A percentile compares a stretch with the other conserved stretches of the same genome.
phyloP scores from a whole-genome alignment of 257 asterid genomes.

The Penstemon newberryi region DNA sequence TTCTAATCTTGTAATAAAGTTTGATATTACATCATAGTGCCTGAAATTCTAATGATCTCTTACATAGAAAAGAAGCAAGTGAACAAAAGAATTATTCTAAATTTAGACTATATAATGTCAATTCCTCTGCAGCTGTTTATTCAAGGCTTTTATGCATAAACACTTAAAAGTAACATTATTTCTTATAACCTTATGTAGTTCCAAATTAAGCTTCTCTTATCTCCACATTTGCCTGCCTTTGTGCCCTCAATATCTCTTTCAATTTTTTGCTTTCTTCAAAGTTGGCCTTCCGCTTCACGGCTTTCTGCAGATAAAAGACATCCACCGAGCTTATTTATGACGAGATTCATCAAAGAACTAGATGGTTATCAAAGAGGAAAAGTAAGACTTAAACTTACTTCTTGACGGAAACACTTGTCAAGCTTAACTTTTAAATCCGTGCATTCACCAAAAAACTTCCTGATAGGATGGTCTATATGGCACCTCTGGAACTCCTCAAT shows the following conservation, averaged over 20 bases:
- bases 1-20: no score
- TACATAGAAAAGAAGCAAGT: no score
- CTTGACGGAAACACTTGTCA: conserved; percentile 70
- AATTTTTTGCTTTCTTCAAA: conserved; percentile 76
- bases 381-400: conserved; percentile 42
- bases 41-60: no score
- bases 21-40: no score
- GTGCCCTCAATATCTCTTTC: conserved; percentile 39
- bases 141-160: no score
- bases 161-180: no score
- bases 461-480: conserved; percentile 71
- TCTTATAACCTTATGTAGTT: no score
- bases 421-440: conserved; percentile 72
- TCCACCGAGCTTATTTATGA: background rate
- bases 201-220: conserved; percentile 21
- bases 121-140: no score
- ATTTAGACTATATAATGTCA: no score
- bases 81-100: no score
- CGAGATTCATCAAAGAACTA: background rate
- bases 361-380: background rate
- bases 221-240: conserved; percentile 32
- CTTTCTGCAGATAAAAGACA: conserved; percentile 56
- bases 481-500: conserved; percentile 74
- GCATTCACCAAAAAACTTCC: conserved; percentile 75
- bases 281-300: conserved; percentile 74